phyloP scores from a whole-genome alignment of 176 grass and related monocot genomes.

The Oryza rufipogon region DNA sequence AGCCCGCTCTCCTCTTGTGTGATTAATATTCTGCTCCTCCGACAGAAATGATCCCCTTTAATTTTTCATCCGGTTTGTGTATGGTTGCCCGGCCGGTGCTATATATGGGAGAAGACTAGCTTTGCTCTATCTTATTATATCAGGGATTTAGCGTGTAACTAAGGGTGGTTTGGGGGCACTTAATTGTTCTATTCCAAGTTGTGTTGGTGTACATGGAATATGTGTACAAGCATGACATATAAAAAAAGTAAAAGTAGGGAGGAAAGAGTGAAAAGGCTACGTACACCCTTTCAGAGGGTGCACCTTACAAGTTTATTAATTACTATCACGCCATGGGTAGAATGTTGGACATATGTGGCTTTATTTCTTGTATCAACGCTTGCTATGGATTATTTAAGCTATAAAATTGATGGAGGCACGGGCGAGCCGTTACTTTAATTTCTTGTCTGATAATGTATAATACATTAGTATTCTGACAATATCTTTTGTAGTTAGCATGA shows the following conservation, averaged over 20 bases:
- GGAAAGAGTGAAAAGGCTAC: slow-evolving; percentile 30
- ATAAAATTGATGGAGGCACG: neutral
- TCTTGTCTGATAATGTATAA: neutral
- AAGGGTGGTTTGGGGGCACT: neutral
- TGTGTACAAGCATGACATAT: slow-evolving; percentile 42
- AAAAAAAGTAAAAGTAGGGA: slow-evolving; percentile 10
- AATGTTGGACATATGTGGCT: slow-evolving; percentile 14
- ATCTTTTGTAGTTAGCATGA: neutral
- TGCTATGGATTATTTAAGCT: neutral
- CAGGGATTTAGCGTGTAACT: neutral
- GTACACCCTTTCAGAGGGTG: slow-evolving; percentile 17
- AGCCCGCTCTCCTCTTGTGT: neutral
- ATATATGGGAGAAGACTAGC: slow-evolving; percentile 50
- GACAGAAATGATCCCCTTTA: neutral
- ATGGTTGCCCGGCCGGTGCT: slow-evolving; percentile 17
- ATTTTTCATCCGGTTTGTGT: slow-evolving; percentile 11
- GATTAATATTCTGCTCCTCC: neutral
- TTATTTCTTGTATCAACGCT: neutral
- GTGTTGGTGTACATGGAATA: slow-evolving; percentile 52
- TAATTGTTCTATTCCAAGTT: slow-evolving; percentile 48
- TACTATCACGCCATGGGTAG: neutral
- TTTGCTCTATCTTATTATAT: neutral
- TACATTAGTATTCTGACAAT: neutral
- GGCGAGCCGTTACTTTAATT: neutral
- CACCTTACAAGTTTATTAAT: neutral